These are phyloP conservation scores for Cubamyces sp. DNA, from an alignment of 768 basidiomycete genomes.

Conservation along the genomic window DNA sequence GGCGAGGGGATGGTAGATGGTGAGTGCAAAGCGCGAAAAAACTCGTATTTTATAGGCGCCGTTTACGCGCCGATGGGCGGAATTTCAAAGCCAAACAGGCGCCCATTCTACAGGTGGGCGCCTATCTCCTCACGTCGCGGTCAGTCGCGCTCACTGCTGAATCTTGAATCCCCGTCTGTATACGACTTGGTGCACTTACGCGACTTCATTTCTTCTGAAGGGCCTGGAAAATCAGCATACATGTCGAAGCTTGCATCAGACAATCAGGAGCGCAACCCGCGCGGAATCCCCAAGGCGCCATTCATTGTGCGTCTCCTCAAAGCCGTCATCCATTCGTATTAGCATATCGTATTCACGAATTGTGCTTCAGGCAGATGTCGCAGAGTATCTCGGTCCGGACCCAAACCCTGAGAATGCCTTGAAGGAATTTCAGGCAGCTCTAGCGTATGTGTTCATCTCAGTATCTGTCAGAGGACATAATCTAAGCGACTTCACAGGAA, in stretches of 20 bases:
- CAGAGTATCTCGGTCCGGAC: constrained; percentile 79
- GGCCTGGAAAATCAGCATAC: background rate
- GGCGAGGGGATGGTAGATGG: constrained; percentile 6
- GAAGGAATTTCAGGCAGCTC: constrained; percentile 85
- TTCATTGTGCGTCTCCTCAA: constrained; percentile 72
- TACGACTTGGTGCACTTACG: background rate
- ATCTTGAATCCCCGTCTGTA: background rate
- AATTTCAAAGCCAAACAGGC: background rate
- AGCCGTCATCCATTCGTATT: background rate
- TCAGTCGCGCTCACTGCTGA: background rate
- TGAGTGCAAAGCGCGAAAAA: constrained; percentile 1
- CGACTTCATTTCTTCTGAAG: background rate
- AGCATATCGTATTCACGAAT: background rate
- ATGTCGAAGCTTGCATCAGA: constrained; percentile 21
- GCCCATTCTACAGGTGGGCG: background rate
- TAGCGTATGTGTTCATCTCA: constrained; percentile 68
- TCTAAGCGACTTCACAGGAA: constrained; percentile 58
- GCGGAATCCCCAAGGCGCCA: constrained; percentile 94
- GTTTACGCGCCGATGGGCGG: constrained; percentile 16
- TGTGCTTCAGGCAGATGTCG: constrained; percentile 73
- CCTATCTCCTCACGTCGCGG: background rate
- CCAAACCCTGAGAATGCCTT: constrained; percentile 79
- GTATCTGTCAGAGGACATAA: background rate
- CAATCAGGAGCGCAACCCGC: constrained; percentile 66
- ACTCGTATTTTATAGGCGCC: constrained; percentile 3